phyloP scores from a whole-genome alignment of 179 eudicot genomes.

The Heliamphora pulchella region DNA sequence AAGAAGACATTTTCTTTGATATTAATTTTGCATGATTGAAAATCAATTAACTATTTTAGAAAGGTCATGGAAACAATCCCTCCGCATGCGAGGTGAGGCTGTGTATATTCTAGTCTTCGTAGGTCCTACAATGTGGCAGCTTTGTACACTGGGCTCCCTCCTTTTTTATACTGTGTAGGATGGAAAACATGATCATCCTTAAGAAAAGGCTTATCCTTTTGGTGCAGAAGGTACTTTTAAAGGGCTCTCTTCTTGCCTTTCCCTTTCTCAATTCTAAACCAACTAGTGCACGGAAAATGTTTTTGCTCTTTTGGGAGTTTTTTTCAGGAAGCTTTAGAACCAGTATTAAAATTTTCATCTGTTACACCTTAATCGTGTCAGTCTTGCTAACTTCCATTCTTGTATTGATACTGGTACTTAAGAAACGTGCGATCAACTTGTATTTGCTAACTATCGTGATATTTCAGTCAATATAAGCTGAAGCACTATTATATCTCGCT shows the following conservation, averaged over 20 bases:
- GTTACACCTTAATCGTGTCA: not conserved
- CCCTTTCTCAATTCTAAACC: not conserved
- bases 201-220: not conserved
- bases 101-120: too few relatives aligned
- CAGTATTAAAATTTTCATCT: not conserved
- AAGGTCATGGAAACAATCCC: too few relatives aligned
- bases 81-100: too few relatives aligned
- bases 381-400: not conserved
- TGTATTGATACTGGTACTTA: not conserved
- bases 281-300: not conserved
- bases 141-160: too few relatives aligned
- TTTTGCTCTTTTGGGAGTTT: not conserved
- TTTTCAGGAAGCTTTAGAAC: not conserved
- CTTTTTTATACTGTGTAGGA: not conserved
- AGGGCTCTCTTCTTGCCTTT: not conserved
- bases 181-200: not conserved
- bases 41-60: not conserved
- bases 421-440: not conserved
- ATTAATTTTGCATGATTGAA: not conserved
- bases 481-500: not conserved
- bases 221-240: not conserved
- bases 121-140: too few relatives aligned
- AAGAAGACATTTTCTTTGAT: not conserved
- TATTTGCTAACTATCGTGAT: not conserved
- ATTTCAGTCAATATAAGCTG: not conserved